A percentile compares a stretch with the other conserved stretches of the same genome.
phyloP scores from a whole-genome alignment of 1,284 basidiomycete species.

The Marasmius fiardii region DNA sequence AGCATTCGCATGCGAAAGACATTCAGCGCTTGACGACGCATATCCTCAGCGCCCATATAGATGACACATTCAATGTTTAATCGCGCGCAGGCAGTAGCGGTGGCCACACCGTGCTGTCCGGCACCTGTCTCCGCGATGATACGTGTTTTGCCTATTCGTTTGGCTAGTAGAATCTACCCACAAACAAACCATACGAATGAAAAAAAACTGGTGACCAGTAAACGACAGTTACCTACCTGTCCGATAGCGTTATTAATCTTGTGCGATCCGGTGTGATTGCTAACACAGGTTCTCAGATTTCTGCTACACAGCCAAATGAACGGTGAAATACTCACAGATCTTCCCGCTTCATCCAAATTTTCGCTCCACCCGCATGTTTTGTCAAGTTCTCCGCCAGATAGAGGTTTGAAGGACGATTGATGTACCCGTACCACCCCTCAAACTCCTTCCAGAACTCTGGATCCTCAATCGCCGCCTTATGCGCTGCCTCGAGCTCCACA shows the following conservation, averaged over 20 bases:
- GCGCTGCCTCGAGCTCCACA: slow-evolving; percentile 87
- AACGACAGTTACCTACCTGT: slow-evolving; percentile 46
- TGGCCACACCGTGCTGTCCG: slow-evolving; percentile 98
- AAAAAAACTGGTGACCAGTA: neutral
- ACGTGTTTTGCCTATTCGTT: slow-evolving; percentile 89
- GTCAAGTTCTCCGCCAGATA: slow-evolving; percentile 78
- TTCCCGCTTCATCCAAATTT: slow-evolving; percentile 98
- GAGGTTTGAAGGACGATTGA: slow-evolving; percentile 75
- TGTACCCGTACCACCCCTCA: slow-evolving; percentile 86
- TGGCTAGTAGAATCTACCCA: slow-evolving; percentile 85
- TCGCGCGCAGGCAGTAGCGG: slow-evolving; percentile 95
- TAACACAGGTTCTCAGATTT: slow-evolving; percentile 43
- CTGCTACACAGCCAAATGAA: slow-evolving; percentile 31
- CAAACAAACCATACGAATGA: slow-evolving; percentile 15
- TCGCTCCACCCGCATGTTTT: slow-evolving; percentile 80
- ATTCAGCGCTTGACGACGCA: slow-evolving; percentile 91
- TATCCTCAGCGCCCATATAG: slow-evolving; percentile 99
- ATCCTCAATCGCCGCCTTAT: slow-evolving; percentile 83
- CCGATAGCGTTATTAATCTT: slow-evolving; percentile 97
- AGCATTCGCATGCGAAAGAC: slow-evolving; percentile 99
- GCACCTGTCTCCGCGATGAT: slow-evolving; percentile 99
- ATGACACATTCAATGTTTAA: slow-evolving; percentile 95
- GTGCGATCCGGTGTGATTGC: slow-evolving; percentile 96
- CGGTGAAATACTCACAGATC: slow-evolving; percentile 63
- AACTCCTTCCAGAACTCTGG: slow-evolving; percentile 95